Conservation (phyloP, 257 asterid species). For the Plantago major region DNA sequence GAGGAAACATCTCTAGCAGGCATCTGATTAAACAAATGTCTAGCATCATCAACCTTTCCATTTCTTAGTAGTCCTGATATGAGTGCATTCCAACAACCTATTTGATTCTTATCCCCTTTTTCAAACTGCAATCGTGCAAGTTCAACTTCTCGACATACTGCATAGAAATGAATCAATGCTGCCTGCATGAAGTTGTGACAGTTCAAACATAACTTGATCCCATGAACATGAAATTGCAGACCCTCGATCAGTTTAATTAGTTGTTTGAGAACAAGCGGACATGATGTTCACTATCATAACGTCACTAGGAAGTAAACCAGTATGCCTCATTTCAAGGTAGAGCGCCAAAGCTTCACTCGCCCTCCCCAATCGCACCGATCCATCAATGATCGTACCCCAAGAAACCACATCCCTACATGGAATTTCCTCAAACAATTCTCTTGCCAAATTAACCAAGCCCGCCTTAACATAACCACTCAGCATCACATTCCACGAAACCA, state of each 20-base stretch:
- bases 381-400: conserved; percentile 86
- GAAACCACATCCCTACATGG: conserved; percentile 69
- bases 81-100: conserved; percentile 83
- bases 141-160: conserved; percentile 45
- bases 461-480: conserved; percentile 80
- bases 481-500: conserved; percentile 88
- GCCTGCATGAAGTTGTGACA: conserved; percentile 61
- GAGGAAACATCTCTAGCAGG: conserved; percentile 83
- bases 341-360: conserved; percentile 52
- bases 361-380: conserved; percentile 57
- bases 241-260: conserved; percentile 53
- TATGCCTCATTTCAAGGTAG: conserved; percentile 51
- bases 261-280: conserved; percentile 58
- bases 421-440: conserved; percentile 56
- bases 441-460: conserved; percentile 43
- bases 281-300: conserved; percentile 77
- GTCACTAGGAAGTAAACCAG: conserved; percentile 59
- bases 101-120: conserved; percentile 59
- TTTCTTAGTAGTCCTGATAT: conserved; percentile 65
- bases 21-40: conserved; percentile 51
- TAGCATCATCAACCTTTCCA: conserved; percentile 56
- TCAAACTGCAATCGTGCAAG: conserved; percentile 67
- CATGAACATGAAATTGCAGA: conserved; percentile 59
- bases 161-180: conserved; percentile 69
- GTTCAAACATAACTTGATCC: conserved; percentile 48